Percentiles rank a stretch among this genome's conserved stretches.
Evolutionary conservation across 768 basidiomycete genomes (phyloP).

Genomic region (Mrakia frigida): DNA sequence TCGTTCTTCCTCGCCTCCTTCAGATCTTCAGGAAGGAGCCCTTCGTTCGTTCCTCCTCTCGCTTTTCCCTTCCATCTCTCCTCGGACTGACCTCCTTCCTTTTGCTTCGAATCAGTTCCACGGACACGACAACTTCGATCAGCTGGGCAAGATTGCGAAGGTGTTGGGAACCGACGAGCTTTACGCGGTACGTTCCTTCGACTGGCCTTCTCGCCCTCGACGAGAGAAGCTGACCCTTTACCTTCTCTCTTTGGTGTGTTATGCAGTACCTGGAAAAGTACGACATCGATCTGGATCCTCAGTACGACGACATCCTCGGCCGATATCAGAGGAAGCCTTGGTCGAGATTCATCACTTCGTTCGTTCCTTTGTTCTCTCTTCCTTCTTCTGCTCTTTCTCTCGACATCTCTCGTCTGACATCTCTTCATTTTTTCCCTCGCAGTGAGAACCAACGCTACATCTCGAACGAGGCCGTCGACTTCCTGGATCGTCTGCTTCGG

Average conservation of each 20-base stretch:
- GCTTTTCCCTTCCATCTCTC: background rate
- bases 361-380: background rate
- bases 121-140: constrained; percentile 97
- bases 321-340: constrained; percentile 84
- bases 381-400: background rate
- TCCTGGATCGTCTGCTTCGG: constrained; percentile 72
- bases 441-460: constrained; percentile 80
- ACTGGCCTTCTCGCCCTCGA: too few relatives aligned
- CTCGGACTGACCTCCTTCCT: too few relatives aligned
- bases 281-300: constrained; percentile 86
- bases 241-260: background rate
- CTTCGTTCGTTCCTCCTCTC: constrained; percentile 24
- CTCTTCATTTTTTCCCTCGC: background rate
- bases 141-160: constrained; percentile 95
- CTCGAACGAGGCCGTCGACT: constrained; percentile 93
- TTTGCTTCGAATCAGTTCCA: constrained; percentile 66
- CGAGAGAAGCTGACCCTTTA: background rate
- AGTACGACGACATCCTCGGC: constrained; percentile 58
- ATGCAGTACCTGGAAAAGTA: constrained; percentile 48
- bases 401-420: background rate
- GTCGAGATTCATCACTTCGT: constrained; percentile 68
- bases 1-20: background rate
- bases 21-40: constrained; percentile 94
- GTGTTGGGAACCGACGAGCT: constrained; percentile 94
- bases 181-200: constrained; percentile 54